Conservation (phyloP, 192 early-diverging fungal species). For the Coemansia sp. region DNA sequence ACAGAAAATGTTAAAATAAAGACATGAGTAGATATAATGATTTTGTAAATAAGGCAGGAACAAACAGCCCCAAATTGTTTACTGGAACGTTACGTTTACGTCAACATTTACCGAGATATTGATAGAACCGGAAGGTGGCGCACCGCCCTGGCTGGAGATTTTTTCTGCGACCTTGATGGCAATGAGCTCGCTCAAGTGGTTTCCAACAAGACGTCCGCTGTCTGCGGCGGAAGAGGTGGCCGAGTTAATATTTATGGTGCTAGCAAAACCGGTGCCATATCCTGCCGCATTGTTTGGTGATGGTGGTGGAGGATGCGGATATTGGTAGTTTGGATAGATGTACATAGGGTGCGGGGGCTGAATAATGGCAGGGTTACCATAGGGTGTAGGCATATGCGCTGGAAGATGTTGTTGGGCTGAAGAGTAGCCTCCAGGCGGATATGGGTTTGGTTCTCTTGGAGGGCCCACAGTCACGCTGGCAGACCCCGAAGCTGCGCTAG, state of each 20-base stretch:
- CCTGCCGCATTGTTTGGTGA: not conserved
- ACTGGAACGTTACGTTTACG: conserved; percentile 4
- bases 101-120: conserved; percentile 6
- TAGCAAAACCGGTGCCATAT: not conserved
- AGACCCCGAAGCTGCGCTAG: not conserved
- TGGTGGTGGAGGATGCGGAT: not conserved
- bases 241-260: not conserved
- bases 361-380: not conserved
- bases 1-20: no score
- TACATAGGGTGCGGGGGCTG: conserved; percentile 1
- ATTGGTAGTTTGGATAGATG: not conserved
- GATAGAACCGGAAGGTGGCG: not conserved
- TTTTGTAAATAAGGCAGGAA: not conserved
- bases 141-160: conserved; percentile 1
- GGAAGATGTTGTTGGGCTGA: not conserved
- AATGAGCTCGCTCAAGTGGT: conserved; percentile 2
- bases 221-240: not conserved
- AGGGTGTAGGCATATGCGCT: not conserved
- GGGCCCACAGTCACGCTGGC: not conserved
- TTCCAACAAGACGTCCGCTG: conserved; percentile 6
- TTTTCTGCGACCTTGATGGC: conserved; percentile 5
- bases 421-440: not conserved
- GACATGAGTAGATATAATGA: no score
- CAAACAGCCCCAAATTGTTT: not conserved
- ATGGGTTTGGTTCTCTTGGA: not conserved